Base-by-base conservation (phyloP, 2,329 filamentous ascomycete species). In the Aspergillus neoniger region DNA sequence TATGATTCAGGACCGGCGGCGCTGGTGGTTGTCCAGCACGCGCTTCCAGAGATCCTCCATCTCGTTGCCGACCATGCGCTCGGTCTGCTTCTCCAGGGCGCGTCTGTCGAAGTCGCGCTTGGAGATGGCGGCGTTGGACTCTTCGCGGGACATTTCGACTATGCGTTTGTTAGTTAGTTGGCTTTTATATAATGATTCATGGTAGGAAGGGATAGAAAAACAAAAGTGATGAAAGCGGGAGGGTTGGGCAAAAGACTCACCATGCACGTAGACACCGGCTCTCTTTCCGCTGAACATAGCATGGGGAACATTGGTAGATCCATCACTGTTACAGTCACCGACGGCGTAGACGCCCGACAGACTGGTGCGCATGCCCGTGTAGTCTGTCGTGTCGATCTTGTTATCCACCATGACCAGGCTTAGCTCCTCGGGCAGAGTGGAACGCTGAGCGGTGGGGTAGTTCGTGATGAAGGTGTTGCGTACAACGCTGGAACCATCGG, bases 281-380 rank as follows among this genome's bases (percentile, higher is more conserved):
- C 80, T 72, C 78, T 88, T 88, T 2, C 85, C 86, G 12, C 76
- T 83, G 67, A 78, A 88, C 67, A 88, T 79, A 0, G 86, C 86
- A 63, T 87, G 85, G 0, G 85, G 85, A 0, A 88, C 81, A 63
- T 88, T 88, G 3, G 85, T 87, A 8, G 78, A 76, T n/a, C 82
- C 82, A 56, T 87, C 85, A 32, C 80, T 81, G 71, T 88, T 88
- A 12, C 81, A 82, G 63, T 88, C 86, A 0, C 86, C 86, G 19
- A 88, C 72, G 5, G 83, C 85, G 65, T 82, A 88, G 0, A 87
- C 80, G 1, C 85, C 84, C 0, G 74, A 68, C 4, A 86, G 67
- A 55, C 81, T 87, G 0, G 85, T 86, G 14, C 75, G 66, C 60
- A 84, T 76, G 0, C 81, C 82, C 5, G 62, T 14, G n/a, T 73